Conservation (phyloP, 352 stramenopile genomes). For the Phytophthora foliorum region DNA sequence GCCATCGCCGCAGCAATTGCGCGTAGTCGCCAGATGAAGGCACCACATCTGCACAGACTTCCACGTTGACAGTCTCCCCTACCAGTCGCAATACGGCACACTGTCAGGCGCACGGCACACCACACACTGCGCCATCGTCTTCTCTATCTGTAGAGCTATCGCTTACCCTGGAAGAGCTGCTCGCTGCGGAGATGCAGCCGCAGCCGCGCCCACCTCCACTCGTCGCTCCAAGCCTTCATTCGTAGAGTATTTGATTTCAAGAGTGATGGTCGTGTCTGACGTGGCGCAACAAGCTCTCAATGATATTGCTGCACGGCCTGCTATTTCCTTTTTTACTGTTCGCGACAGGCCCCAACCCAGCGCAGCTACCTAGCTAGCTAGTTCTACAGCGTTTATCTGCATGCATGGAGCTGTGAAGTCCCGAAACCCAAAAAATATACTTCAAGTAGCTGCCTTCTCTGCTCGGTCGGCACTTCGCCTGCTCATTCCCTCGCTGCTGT, state of each 20-base stretch:
- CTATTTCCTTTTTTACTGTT: conserved; percentile 29
- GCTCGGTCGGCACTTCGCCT: conserved; percentile 15
- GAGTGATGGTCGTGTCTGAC: conserved; percentile 17
- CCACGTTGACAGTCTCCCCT: conserved; percentile 59
- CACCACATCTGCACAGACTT: conserved; percentile 44
- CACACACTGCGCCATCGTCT: conserved; percentile 4
- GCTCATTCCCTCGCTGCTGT: conserved; percentile 13
- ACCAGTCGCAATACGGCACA: not conserved
- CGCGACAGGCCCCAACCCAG: conserved; percentile 6
- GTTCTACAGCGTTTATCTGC: conserved; percentile 16
- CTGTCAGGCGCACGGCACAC: conserved; percentile 12
- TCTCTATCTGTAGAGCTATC: not conserved
- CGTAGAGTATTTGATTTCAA: conserved; percentile 2
- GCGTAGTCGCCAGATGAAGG: not conserved
- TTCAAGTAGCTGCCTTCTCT: conserved; percentile 35
- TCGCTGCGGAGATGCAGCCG: conserved; percentile 60
- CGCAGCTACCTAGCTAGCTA: conserved; percentile 15
- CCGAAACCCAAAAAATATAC: conserved; percentile 45
- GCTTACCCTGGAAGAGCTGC: conserved; percentile 72
- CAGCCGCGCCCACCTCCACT: conserved; percentile 68
- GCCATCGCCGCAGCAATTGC: conserved; percentile 46
- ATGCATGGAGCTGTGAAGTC: conserved; percentile 22
- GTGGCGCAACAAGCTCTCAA: not conserved
- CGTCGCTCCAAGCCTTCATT: conserved; percentile 74
- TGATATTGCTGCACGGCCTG: conserved; percentile 4